Base-by-base conservation (phyloP, 2,329 filamentous ascomycete species). In the Cordyceps cicadae region DNA sequence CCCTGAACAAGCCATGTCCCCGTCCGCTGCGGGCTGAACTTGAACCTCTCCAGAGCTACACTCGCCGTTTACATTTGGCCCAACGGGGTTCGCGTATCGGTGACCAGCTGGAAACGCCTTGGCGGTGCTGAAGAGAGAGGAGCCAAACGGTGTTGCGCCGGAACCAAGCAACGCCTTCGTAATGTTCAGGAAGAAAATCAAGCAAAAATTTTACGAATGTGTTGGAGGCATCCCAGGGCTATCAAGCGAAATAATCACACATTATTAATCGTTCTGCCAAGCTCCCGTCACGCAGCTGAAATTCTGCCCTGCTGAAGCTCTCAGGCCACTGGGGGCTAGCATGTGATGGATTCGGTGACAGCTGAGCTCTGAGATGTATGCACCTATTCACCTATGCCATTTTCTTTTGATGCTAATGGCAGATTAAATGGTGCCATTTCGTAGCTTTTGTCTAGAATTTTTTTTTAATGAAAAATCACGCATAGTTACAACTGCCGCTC, bases 301-400 rank as follows among this genome's bases (percentile, higher is more conserved):
- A 52, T 19, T 52, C 45, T 52, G 48, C 48, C 24, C 5, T 59
- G 37, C 56, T 59, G 48, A 24, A 52, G 50, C 55, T 15, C 1
- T 6, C 15, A 6, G 17, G 39, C 12, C 12, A 24, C 56, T 58
- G 37, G 45, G 45, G 21, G 24, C 54, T 57, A 57, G 32, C 54
- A 57, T 57, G 54, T 57, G 54, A 57, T 57, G 54, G 54, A 43
- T 57, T 49, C 24, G 54, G 54, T 49, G 24, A 26, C n/a, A 14
- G 19, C 52, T 17, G 41, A 41, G 9, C 24, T 9, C 6, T 17
- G n/a, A 34, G 17, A 19, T 51, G 49, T 7, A 4, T 29, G 29
- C 29, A 29, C 7, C 5, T 29, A 8, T 29, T n/a, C n/a, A n/a
- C n/a, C n/a, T n/a, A n/a, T n/a, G n/a, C n/a, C n/a, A n/a, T n/a